Base-by-base conservation (phyloP, 768 basidiomycete genomes). In the Podaxis rugospora region DNA sequence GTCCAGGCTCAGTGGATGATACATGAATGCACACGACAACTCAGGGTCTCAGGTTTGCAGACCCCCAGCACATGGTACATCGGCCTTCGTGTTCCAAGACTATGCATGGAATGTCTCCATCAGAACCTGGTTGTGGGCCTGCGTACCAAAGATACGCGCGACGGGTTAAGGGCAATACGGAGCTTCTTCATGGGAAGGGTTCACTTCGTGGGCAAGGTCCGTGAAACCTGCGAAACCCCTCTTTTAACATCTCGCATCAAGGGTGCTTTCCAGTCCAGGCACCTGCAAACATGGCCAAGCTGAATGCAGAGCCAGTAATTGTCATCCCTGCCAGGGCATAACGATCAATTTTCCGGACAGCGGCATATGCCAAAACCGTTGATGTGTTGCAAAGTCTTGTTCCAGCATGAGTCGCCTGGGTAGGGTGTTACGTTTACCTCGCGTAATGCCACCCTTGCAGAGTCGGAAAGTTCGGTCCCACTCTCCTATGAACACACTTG, bases 191-290 rank as follows among this genome's bases (percentile, higher is more conserved):
- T 58, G 57, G 57, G 42, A 57, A 39, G 18, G 21, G 13, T 57
- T 50, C 32, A 27, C 18, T 37, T 28, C 47, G 21, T 50, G 28
- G 47, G n/a, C 21, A 51, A 51, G 27, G 28, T 23, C 32, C 32
- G 32, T 1, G 32, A 32, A 32, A 25, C 40, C 27, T 42, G 59
- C 35, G 51, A 53, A 53, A 27, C 53, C 32, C 42, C 44, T n/a
- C 39, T 28, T 46, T 46, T 21, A 57, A 47, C 56, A 37, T 25
- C 21, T 37, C 28, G n/a, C 47, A 57, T 57, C 57, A 57, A 46
- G 57, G 47, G 25, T 27, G 6, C 35, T 44, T 46, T 14, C 42
- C 35, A 14, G 40, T 40, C 28, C 23, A 23, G 46, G 25, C 16
- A 9, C 56, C 46, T 35, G 56, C 10, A 32, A 49, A 47, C 14